Evolutionary conservation across 2,329 filamentous ascomycete species (phyloP).

Genomic region (Xylaria hypoxylon): DNA sequence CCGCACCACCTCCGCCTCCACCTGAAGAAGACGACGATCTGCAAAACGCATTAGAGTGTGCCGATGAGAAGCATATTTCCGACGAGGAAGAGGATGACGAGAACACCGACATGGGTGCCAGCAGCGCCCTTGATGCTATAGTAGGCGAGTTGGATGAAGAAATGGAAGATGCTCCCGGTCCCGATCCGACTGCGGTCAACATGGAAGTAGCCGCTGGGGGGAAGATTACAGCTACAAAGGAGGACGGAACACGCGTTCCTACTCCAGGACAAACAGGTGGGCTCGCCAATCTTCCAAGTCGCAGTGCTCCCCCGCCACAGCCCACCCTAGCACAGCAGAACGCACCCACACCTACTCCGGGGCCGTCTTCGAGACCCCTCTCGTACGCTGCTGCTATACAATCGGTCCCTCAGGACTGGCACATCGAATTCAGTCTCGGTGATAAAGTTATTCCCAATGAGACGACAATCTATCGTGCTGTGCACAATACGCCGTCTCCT

Average conservation of each 20-base stretch:
- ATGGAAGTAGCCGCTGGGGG: slow-evolving; percentile 88
- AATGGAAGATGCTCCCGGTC: slow-evolving; percentile 76
- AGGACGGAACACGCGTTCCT: slow-evolving; percentile 87
- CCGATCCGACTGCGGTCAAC: slow-evolving; percentile 88
- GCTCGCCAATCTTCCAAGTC: slow-evolving; percentile 53
- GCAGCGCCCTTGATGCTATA: slow-evolving; percentile 80
- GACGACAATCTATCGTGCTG: slow-evolving; percentile 94
- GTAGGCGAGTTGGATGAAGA: slow-evolving; percentile 92
- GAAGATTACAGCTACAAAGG: slow-evolving; percentile 89
- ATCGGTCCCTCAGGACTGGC: slow-evolving; percentile 89
- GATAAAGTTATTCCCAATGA: slow-evolving; percentile 87
- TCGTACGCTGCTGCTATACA: slow-evolving; percentile 89
- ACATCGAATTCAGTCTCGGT: slow-evolving; percentile 93
- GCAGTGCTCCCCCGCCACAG: slow-evolving; percentile 53
- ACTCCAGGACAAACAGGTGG: slow-evolving; percentile 76
- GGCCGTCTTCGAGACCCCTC: slow-evolving; percentile 71
- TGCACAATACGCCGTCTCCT: slow-evolving; percentile 71
- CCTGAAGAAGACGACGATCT: slow-evolving; percentile 70
- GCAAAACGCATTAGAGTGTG: slow-evolving; percentile 85
- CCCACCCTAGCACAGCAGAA: slow-evolving; percentile 55
- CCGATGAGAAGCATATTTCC: slow-evolving; percentile 87
- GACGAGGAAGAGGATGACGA: slow-evolving; percentile 78
- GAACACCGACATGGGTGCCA: slow-evolving; percentile 68
- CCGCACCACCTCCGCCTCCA: slow-evolving; percentile 62
- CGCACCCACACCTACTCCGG: slow-evolving; percentile 58